Percentiles rank a stretch among this genome's conserved stretches.
These are phyloP conservation scores for Lepraria neglecta DNA, from an alignment of 495 filamentous ascomycete species.

Conservation along the genomic window DNA sequence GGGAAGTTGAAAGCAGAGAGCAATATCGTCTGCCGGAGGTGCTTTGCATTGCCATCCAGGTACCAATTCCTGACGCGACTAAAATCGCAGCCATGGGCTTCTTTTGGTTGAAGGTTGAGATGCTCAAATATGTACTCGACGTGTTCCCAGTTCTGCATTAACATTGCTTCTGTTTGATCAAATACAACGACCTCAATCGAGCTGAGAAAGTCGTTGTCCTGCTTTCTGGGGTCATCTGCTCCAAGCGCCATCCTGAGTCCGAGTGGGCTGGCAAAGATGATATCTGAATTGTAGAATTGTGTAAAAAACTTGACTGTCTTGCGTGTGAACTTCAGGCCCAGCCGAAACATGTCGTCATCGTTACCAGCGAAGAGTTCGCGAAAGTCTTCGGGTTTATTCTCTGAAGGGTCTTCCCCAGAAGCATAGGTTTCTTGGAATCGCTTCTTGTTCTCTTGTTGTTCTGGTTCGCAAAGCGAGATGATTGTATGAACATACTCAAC, in stretches of 20 bases:
- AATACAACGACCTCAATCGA: conserved; percentile 85
- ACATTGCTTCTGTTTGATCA: conserved; percentile 86
- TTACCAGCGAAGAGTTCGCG: conserved; percentile 86
- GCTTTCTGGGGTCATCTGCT: conserved; percentile 64
- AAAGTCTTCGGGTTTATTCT: conserved; percentile 80
- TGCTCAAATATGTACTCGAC: conserved; percentile 84
- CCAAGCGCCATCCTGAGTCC: conserved; percentile 87
- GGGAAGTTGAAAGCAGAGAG: conserved; percentile 79
- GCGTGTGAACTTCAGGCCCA: conserved; percentile 90
- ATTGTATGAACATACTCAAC: conserved; percentile 70
- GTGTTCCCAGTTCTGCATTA: conserved; percentile 99
- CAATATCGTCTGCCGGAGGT: conserved; percentile 78
- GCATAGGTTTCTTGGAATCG: conserved; percentile 78
- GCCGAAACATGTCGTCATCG: conserved; percentile 91
- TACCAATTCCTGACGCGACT: conserved; percentile 87
- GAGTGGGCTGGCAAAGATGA: conserved; percentile 84
- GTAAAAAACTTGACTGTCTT: conserved; percentile 93
- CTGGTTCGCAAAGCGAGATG: conserved; percentile 62
- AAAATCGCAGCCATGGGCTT: conserved; percentile 91
- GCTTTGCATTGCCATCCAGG: conserved; percentile 72
- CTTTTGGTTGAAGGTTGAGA: conserved; percentile 82
- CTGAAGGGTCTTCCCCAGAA: conserved; percentile 53
- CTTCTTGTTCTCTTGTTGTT: conserved; percentile 93
- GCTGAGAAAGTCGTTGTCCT: conserved; percentile 84
- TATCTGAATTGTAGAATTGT: conserved; percentile 92